Percentiles rank a stretch among this genome's conserved stretches.
Evolutionary conservation across 2,329 filamentous ascomycete species (phyloP).

Genomic region (Xylariaceae sp.): DNA sequence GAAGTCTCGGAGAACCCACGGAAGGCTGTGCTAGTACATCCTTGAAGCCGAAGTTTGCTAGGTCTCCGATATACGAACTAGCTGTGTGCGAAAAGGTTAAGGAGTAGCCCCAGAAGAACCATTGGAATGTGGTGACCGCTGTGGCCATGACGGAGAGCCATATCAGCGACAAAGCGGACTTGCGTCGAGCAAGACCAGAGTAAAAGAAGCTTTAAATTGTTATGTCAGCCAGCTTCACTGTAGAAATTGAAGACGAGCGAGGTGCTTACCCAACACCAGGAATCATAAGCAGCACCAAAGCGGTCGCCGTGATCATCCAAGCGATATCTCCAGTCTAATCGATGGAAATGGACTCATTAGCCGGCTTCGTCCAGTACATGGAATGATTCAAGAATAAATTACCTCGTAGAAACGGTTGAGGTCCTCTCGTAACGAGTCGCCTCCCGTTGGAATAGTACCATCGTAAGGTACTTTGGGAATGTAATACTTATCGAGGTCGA

Average conservation of each 20-base stretch:
- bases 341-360: slow-evolving; percentile 23
- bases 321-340: slow-evolving; percentile 76
- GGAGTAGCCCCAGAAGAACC: slow-evolving; percentile 94
- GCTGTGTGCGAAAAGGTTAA: slow-evolving; percentile 81
- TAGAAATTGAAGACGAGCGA: background rate
- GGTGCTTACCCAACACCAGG: slow-evolving; percentile 76
- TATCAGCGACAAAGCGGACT: slow-evolving; percentile 87
- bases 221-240: slow-evolving; percentile 18
- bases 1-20: slow-evolving; percentile 74
- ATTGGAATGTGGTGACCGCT: slow-evolving; percentile 85
- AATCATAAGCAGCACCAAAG: slow-evolving; percentile 89
- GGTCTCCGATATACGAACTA: slow-evolving; percentile 76
- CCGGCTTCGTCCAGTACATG: slow-evolving; percentile 31
- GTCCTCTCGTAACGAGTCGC: slow-evolving; percentile 70
- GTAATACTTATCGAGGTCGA: slow-evolving; percentile 55
- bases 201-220: slow-evolving; percentile 76
- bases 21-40: slow-evolving; percentile 78
- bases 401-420: slow-evolving; percentile 82
- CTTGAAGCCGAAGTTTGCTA: slow-evolving; percentile 80
- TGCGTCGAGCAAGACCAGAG: slow-evolving; percentile 85
- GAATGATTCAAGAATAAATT: slow-evolving; percentile 36
- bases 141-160: slow-evolving; percentile 90
- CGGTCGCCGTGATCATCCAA: slow-evolving; percentile 83
- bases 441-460: slow-evolving; percentile 68
- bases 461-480: slow-evolving; percentile 65